These are phyloP conservation scores for Capsella bursapastoris DNA, from an alignment of 345 rosid genomes.

Conservation along the genomic window DNA sequence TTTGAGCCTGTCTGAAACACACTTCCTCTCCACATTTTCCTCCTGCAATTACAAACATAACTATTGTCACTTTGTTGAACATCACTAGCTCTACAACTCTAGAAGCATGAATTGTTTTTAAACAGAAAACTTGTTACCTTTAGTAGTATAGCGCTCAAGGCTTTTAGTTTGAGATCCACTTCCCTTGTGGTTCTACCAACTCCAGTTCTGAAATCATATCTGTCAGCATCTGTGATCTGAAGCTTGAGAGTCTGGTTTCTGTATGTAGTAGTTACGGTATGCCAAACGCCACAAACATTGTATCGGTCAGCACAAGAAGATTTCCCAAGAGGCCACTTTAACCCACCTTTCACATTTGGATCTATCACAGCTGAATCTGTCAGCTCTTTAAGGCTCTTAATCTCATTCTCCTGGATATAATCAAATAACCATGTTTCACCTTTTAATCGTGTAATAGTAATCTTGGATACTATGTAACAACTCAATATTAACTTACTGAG, in stretches of 20 bases:
- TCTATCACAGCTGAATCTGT: slow-evolving; percentile 59
- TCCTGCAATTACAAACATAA: slow-evolving; percentile 7
- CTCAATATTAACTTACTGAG: too few relatives aligned
- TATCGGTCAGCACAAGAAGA: slow-evolving; percentile 47
- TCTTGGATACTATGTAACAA: too few relatives aligned
- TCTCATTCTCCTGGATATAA: too few relatives aligned
- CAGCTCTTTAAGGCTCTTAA: too few relatives aligned
- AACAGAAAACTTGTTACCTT: slow-evolving; percentile 25
- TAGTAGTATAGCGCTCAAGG: slow-evolving; percentile 28
- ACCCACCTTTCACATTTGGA: slow-evolving; percentile 63
- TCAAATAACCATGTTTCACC: too few relatives aligned
- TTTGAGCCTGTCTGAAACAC: slow-evolving; percentile 37
- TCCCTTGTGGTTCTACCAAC: slow-evolving; percentile 49
- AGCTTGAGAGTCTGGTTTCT: slow-evolving; percentile 49
- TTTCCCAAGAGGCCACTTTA: slow-evolving; percentile 65
- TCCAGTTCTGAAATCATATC: slow-evolving; percentile 55
- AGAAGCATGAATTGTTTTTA: neutral
- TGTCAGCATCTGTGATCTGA: slow-evolving; percentile 60
- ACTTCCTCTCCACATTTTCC: slow-evolving; percentile 22
- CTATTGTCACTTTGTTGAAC: slow-evolving; percentile 4
- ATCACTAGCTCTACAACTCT: neutral
- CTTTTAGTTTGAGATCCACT: slow-evolving; percentile 53
- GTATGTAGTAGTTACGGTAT: slow-evolving; percentile 46
- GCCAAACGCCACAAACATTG: slow-evolving; percentile 58
- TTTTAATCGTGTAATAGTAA: too few relatives aligned